Evolutionary conservation across 2,329 filamentous ascomycete genomes (phyloP), one percentile per base, ranked within the genome.

Genomic region (Phyllosticta capitalensis): DNA sequence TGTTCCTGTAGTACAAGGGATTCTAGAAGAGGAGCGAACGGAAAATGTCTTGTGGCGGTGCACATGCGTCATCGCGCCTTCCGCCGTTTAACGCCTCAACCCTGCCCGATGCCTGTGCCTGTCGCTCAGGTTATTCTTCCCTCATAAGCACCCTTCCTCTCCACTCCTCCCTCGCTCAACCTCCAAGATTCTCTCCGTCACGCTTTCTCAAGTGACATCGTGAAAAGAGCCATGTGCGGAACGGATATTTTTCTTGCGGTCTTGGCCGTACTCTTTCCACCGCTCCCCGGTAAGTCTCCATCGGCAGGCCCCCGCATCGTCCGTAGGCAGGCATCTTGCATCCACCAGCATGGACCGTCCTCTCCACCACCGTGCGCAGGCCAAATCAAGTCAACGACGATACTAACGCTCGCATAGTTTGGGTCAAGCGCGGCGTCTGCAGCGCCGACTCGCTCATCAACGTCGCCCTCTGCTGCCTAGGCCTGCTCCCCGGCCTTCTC

Each of bases 371-470:
- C 61, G 52, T 52, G 56, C 54, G 38, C 53, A 54, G 24, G 19
- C n/a, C 50, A 24, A n/a, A 14, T 54, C 5, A 9, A 56, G 24
- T 26, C 24, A 26, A 55, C 28, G 22, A 56, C 54, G 24, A 21
- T 57, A 51, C 45, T 58, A 50, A 64, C 65, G 52, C 66, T 30
- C 20, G 17, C 56, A 66, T 68, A 90, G 94, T 99, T 68, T 99
- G 94, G 94, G 90, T 99, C 62, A 99, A 97, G 78, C 80, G 88
- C 68, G 94, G 94, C 64, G 81, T 99, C 76, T 99, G 94, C 80
- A 89, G 86, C 63, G 90, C 87, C 60, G 94, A 97, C 77, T 92
- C 89, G 9, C 69, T 97, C 68, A 95, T 99, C 79, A 99, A 99
- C 79, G 86, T 97, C 73, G 87, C 92, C 53, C 90, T 97, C 68